These are phyloP conservation scores for Populus hybrid DNA, from an alignment of 441 rosid genomes.

Conservation along the genomic window DNA sequence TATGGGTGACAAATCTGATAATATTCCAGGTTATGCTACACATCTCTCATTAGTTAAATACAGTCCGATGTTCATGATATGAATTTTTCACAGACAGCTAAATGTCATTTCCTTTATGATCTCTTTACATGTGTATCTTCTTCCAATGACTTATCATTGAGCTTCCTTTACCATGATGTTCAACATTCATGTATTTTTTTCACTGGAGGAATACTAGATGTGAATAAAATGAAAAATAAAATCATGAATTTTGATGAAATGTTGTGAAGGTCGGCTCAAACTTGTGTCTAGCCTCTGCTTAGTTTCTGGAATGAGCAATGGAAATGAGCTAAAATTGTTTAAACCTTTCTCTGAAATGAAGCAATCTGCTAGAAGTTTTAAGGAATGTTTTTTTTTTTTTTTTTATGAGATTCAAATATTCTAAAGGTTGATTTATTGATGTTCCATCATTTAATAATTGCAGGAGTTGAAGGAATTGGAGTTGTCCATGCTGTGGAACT, in stretches of 20 bases:
- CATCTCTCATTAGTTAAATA: slow-evolving; percentile 7
- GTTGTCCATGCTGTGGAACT: slow-evolving; percentile 71
- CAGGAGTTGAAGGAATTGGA: slow-evolving; percentile 94
- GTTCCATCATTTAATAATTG: slow-evolving; percentile 19
- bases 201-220: not conserved
- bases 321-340: not conserved
- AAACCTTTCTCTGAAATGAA: not conserved
- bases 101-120: not conserved
- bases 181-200: not conserved
- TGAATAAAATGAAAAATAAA: not conserved
- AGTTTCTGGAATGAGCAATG: not conserved
- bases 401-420: not conserved
- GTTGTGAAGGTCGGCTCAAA: not conserved
- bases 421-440: not conserved
- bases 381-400: not conserved
- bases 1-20: slow-evolving; percentile 83
- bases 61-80: not conserved
- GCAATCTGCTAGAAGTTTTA: not conserved
- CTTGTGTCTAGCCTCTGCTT: not conserved
- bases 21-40: slow-evolving; percentile 70
- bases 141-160: not conserved
- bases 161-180: not conserved
- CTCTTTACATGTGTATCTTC: not conserved
- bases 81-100: not conserved
- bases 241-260: not conserved